Evolutionary conservation across 2,329 filamentous ascomycete species (phyloP).

Genomic region (Trichoderma guizhouense): DNA sequence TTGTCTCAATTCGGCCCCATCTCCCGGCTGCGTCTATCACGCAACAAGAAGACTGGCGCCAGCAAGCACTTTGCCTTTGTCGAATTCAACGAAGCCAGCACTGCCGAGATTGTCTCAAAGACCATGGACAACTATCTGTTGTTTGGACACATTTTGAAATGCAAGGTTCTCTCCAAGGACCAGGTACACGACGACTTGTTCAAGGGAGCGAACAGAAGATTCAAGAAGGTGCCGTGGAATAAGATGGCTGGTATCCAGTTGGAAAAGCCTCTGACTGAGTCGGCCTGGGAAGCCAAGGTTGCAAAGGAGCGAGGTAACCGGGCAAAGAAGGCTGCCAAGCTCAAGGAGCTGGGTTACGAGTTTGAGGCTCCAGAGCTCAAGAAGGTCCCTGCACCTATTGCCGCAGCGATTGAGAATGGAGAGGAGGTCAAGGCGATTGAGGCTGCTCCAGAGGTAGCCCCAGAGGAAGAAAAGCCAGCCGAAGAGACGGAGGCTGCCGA

Average conservation of each 20-base stretch:
- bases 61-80: conserved; percentile 95
- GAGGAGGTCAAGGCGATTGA: conserved; percentile 37
- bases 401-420: conserved; percentile 36
- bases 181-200: conserved; percentile 79
- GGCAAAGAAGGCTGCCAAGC: conserved; percentile 64
- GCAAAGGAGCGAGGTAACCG: conserved; percentile 70
- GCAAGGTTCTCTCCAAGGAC: conserved; percentile 71
- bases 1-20: conserved; percentile 91
- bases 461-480: conserved; percentile 26
- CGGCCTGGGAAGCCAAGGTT: conserved; percentile 75
- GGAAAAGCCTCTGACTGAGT: conserved; percentile 67
- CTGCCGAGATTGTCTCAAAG: conserved; percentile 85
- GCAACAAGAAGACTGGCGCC: conserved; percentile 86
- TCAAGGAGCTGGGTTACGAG: conserved; percentile 80
- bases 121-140: conserved; percentile 98
- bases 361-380: conserved; percentile 73
- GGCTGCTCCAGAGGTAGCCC: conserved; percentile 30
- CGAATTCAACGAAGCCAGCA: conserved; percentile 75
- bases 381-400: conserved; percentile 39
- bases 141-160: conserved; percentile 90
- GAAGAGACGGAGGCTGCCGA: conserved; percentile 21
- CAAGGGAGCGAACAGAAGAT: conserved; percentile 86
- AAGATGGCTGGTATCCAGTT: conserved; percentile 76
- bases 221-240: conserved; percentile 85
- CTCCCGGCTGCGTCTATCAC: conserved; percentile 72